phyloP scores from a whole-genome alignment of 108 stramenopile species.

The Nitzschia putrida region DNA sequence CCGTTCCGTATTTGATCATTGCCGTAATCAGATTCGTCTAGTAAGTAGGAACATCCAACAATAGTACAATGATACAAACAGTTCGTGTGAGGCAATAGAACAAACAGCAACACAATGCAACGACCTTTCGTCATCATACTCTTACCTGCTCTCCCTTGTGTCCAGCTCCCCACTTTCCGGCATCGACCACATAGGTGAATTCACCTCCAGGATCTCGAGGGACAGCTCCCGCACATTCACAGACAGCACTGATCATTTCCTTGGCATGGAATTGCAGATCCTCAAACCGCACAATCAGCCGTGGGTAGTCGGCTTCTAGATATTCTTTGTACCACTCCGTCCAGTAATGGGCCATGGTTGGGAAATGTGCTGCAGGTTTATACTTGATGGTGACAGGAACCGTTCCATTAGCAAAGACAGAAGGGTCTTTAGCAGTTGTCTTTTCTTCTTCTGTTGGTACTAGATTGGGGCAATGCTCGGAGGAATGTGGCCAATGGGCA shows the following conservation, averaged over 20 bases:
- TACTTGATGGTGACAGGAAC: constrained; percentile 43
- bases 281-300: constrained; percentile 83
- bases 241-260: constrained; percentile 53
- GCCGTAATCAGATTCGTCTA: constrained; percentile 68
- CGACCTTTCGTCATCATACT: background rate
- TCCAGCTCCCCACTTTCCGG: constrained; percentile 55
- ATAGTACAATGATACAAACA: background rate
- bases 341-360: constrained; percentile 68
- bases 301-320: constrained; percentile 63
- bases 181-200: constrained; percentile 68
- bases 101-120: background rate
- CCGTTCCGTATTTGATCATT: constrained; percentile 78
- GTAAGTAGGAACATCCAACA: background rate
- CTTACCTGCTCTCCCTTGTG: constrained; percentile 55
- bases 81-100: background rate
- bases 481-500: constrained; percentile 52
- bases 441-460: constrained; percentile 38
- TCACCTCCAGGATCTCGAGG: constrained; percentile 38
- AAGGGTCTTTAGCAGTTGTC: background rate
- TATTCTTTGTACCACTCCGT: constrained; percentile 72
- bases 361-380: constrained; percentile 22
- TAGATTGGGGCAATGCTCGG: constrained; percentile 67
- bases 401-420: background rate
- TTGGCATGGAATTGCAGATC: constrained; percentile 77
- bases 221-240: constrained; percentile 70